phyloP scores from a whole-genome alignment of 164 flowering plant species.

The Warburgia ugandensis region DNA sequence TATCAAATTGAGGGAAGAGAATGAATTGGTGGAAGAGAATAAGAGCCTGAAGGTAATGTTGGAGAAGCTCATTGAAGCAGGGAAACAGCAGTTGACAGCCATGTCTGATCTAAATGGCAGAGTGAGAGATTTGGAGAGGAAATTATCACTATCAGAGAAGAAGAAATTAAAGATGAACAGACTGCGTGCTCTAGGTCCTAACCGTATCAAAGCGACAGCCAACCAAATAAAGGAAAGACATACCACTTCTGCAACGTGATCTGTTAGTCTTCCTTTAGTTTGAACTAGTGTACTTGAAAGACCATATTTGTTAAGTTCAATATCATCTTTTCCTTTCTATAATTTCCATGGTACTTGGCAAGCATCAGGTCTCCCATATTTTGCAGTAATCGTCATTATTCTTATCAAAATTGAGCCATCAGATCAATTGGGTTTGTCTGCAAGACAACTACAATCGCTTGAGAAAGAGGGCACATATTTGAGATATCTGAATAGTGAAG shows the following conservation, averaged over 20 bases:
- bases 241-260: neutral
- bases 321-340: too few relatives aligned
- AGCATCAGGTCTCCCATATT: too few relatives aligned
- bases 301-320: too few relatives aligned
- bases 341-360: too few relatives aligned
- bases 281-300: too few relatives aligned
- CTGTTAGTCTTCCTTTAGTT: neutral
- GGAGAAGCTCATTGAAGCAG: constrained; percentile 49
- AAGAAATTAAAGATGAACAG: constrained; percentile 25
- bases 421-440: too few relatives aligned
- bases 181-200: neutral
- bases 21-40: constrained; percentile 40
- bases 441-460: too few relatives aligned
- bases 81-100: constrained; percentile 44
- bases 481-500: too few relatives aligned
- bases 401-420: too few relatives aligned
- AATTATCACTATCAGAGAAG: constrained; percentile 27
- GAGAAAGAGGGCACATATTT: too few relatives aligned
- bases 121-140: constrained; percentile 56
- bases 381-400: too few relatives aligned
- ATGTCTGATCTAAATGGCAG: constrained; percentile 43
- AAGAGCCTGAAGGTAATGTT: constrained; percentile 42
- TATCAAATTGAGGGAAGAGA: neutral
- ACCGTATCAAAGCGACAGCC: neutral
- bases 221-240: neutral